Base-by-base conservation (phyloP, 345 rosid genomes). In the Salix udensis region DNA sequence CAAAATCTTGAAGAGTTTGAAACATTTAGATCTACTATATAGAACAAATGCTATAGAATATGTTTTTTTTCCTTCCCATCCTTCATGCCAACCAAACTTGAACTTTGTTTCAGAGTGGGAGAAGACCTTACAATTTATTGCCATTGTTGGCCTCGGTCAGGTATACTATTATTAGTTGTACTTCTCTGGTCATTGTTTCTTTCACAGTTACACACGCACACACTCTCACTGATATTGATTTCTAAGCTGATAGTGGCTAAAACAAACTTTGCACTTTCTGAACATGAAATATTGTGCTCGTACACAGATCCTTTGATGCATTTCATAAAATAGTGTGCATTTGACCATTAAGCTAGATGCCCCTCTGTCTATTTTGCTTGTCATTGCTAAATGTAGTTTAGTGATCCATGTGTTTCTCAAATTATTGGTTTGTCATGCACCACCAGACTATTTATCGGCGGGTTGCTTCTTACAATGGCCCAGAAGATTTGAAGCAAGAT, bases 61-160 rank as follows among this genome's bases (percentile, higher is more conserved):
- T 31, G 3, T 81, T 48, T 76, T 75, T 31, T 18, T 68, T 50
- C 48, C 16, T 34, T 69, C 21, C 18, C 58, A 44, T 69, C 30
- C 65, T 73, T 75, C 48, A 46, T 76, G 37, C 26, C 26, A 69
- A 79, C 76, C 75, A 18, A 75, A 39, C 58, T 28, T 67, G 2
- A n/a, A 31, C 48, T 73, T 68, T 76, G 9, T 88, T 76, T 75
- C 94, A 95, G 98, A 91, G 80, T 95, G 97, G 97, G 97, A 95
- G 87, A 88, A 80, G 84, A 88, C 96, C 14, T 79, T 95, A 76
- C 98, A 95, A 84, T 69, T 93, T 69, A 86, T 95, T 78, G 98
- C 86, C 78, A 73, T 93, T 65, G 12, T 93, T 74, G 97, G 98
- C 76, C 80, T 95, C 12, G 78, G 88, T 72, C 93, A 72, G 97